Conservation (phyloP, 805 yeast species). For the Spathaspora boniae region DNA sequence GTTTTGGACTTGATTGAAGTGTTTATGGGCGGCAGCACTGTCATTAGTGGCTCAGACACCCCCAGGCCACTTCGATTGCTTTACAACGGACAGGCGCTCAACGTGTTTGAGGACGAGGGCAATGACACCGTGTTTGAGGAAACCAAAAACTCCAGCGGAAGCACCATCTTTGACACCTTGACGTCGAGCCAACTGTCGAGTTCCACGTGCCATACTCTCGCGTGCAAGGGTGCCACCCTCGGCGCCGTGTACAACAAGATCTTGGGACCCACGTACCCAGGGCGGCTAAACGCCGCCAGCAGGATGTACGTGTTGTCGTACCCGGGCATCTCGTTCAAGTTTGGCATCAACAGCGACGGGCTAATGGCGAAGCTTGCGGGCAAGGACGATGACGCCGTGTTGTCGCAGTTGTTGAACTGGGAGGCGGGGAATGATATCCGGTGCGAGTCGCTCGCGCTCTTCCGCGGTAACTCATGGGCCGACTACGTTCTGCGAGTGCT, state of each 20-base stretch:
- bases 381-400: slow-evolving; percentile 19
- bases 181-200: slow-evolving; percentile 5
- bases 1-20: slow-evolving; percentile 29
- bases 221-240: slow-evolving; percentile 18
- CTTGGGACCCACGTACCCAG: slow-evolving; percentile 65
- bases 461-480: slow-evolving; percentile 35
- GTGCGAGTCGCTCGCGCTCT: slow-evolving; percentile 39
- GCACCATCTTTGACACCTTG: slow-evolving; percentile 7
- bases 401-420: slow-evolving; percentile 32
- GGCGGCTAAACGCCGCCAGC: slow-evolving; percentile 25
- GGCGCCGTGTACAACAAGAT: slow-evolving; percentile 50
- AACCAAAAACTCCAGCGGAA: slow-evolving; percentile 6
- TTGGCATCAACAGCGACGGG: slow-evolving; percentile 24
- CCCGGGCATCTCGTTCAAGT: slow-evolving; percentile 55
- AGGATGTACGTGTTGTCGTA: slow-evolving; percentile 46
- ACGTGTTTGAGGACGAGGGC: slow-evolving; percentile 15
- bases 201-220: slow-evolving; percentile 5
- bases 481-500: too few species aligned
- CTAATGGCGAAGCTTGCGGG: slow-evolving; percentile 13
- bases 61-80: slow-evolving; percentile 15
- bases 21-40: slow-evolving; percentile 13
- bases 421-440: slow-evolving; percentile 26
- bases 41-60: not conserved
- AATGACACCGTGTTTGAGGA: not conserved
- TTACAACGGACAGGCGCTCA: slow-evolving; percentile 32